These are phyloP conservation scores for Diphasiastrum complanatum DNA, from an alignment of 83 land plant genomes.

Conservation along the genomic window DNA sequence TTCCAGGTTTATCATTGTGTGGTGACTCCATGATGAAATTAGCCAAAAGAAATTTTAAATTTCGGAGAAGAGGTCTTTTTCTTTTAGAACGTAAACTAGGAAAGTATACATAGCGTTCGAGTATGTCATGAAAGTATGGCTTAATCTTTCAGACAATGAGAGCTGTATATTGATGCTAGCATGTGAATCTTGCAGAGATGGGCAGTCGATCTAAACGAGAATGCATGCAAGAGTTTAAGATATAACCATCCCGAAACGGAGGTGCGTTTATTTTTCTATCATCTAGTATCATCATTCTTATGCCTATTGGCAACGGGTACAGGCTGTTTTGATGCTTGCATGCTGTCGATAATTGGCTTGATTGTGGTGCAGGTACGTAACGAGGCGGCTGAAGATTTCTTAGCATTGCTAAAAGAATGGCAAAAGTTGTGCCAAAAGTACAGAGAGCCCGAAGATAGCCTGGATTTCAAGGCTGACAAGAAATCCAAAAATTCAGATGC, in stretches of 20 bases:
- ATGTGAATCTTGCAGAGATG: slow-evolving; percentile 48
- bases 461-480: slow-evolving; percentile 4
- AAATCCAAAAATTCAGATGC: slow-evolving; percentile 5
- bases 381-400: slow-evolving; percentile 83
- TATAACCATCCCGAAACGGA: slow-evolving; percentile 90
- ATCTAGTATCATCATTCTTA: not conserved
- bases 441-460: slow-evolving; percentile 1
- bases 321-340: not conserved
- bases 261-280: slow-evolving; percentile 23
- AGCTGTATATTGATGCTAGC: not conserved
- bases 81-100: too few relatives aligned
- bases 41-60: too few relatives aligned
- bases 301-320: too few relatives aligned
- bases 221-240: slow-evolving; percentile 68
- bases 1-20: too few relatives aligned
- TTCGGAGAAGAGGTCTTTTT: too few relatives aligned
- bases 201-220: slow-evolving; percentile 73
- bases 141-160: not conserved
- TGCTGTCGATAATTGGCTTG: not conserved
- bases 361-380: slow-evolving; percentile 56
- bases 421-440: slow-evolving; percentile 52
- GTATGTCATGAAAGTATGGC: not conserved
- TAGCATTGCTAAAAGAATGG: slow-evolving; percentile 72
- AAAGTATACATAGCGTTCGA: too few relatives aligned
- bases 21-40: too few relatives aligned